phyloP scores from a whole-genome alignment of 768 basidiomycete genomes.

The Lentinula boryana region DNA sequence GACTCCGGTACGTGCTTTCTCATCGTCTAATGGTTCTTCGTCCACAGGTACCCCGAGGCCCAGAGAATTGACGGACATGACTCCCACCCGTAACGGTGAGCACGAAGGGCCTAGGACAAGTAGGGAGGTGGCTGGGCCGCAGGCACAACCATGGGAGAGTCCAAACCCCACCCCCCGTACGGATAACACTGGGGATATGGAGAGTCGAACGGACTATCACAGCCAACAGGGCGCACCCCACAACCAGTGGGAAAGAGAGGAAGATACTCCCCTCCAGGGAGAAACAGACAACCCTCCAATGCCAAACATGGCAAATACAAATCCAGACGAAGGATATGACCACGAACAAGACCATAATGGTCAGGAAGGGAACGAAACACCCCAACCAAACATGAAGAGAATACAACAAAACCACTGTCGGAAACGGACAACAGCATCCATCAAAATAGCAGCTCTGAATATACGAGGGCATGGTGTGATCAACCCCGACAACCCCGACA shows the following conservation, averaged over 20 bases:
- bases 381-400: neutral
- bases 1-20: neutral
- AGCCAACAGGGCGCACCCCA: neutral
- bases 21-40: neutral
- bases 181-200: neutral
- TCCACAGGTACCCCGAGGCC: neutral
- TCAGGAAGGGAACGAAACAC: neutral
- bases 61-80: neutral
- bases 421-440: neutral
- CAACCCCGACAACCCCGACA: neutral
- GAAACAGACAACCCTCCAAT: too few species aligned
- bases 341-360: too few species aligned
- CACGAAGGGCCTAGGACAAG: neutral
- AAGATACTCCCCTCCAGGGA: neutral
- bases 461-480: constrained; percentile 5
- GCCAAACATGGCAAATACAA: too few species aligned
- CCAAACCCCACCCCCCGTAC: neutral
- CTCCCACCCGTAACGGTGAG: neutral
- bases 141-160: neutral
- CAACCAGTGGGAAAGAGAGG: neutral
- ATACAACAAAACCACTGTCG: neutral
- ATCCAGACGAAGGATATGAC: too few species aligned
- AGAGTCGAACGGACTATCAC: neutral
- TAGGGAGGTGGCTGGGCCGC: neutral
- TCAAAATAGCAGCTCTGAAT: constrained; percentile 6